Conservation (phyloP, 2,329 filamentous ascomycete genomes). For the Ceratocystis ficicola region DNA sequence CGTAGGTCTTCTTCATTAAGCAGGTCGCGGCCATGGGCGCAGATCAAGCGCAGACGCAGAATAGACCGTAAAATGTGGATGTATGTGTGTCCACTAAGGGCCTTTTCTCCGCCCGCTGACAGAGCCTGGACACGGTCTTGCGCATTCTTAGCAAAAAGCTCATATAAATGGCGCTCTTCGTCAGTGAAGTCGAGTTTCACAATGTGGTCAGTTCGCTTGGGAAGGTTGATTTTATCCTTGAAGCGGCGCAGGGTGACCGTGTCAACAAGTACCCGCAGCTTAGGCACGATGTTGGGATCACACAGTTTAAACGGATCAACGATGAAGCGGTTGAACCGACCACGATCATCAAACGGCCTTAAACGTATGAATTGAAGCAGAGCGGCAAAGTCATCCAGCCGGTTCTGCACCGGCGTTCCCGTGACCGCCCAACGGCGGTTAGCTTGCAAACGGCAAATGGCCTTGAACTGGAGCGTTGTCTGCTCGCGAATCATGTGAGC, state of each 20-base stretch:
- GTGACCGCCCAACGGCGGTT: slow-evolving; percentile 92
- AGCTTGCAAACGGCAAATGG: slow-evolving; percentile 66
- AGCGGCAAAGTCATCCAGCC: slow-evolving; percentile 77
- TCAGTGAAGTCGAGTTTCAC: slow-evolving; percentile 62
- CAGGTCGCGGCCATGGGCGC: slow-evolving; percentile 86
- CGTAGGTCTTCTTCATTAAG: slow-evolving; percentile 73
- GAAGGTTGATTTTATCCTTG: slow-evolving; percentile 82
- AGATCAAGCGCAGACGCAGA: slow-evolving; percentile 75
- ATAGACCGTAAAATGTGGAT: slow-evolving; percentile 89
- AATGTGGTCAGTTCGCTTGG: slow-evolving; percentile 58
- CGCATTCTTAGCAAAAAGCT: slow-evolving; percentile 72
- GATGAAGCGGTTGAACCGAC: slow-evolving; percentile 67
- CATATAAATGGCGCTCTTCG: slow-evolving; percentile 66
- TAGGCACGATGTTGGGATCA: slow-evolving; percentile 70
- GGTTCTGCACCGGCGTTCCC: slow-evolving; percentile 89
- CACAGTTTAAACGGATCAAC: slow-evolving; percentile 76
- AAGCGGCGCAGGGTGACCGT: slow-evolving; percentile 85
- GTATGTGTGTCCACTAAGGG: slow-evolving; percentile 74
- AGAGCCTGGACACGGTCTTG: slow-evolving; percentile 68
- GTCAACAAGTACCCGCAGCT: slow-evolving; percentile 78
- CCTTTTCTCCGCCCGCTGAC: slow-evolving; percentile 44
- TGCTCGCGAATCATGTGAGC: slow-evolving; percentile 89
- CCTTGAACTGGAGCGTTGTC: slow-evolving; percentile 68
- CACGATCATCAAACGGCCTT: slow-evolving; percentile 69
- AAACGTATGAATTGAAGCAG: slow-evolving; percentile 76